Base-by-base conservation (phyloP, 1,284 basidiomycete species). In the Ustilago tritici region DNA sequence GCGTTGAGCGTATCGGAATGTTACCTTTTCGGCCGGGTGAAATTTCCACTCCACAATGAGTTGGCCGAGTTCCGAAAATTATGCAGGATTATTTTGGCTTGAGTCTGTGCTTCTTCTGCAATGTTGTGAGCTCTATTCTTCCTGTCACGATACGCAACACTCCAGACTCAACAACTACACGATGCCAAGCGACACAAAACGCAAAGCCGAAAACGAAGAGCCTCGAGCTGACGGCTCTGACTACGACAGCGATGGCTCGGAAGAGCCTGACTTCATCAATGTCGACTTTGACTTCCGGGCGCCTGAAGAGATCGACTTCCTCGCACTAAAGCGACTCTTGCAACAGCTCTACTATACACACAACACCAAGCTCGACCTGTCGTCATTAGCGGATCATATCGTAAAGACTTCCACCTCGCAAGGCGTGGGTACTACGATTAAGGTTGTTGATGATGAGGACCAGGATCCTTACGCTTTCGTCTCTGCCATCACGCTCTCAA, bases 321-420 rank as follows among this genome's bases (percentile, higher is more conserved):
- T 74, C 46, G 83, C 84, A 9, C 60, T 85, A 31, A 82, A 81
- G 61, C 74, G 84, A 2, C 82, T 84, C 31, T 64, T 82, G 64
- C 81, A 83, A 56, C 84, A 85, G 70, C 81, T 84, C 31, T 84
- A 81, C 66, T 83, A 83, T 61, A 84, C 84, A n/a, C 81, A 84
- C 71, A 73, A 82, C 28, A 73, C 76, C 47, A 73, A 80, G 35
- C 56, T 85, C 35, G 72, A 84, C 50, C 63, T 85, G 6, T 65
- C 68, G 9, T 54, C 65, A 0, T 50, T 84, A 41, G 79, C 82
- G 7, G 79, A 83, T 38, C 61, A 75, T 34, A 50, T 81, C 3
- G 70, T 83, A 54, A 60, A 75, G 47, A 66, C 68, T 0, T 79
- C 75, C 8, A 67, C 69, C 5, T 47, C 49, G 3, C 52, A 71